A percentile compares a stretch with the other conserved stretches of the same genome.
phyloP scores from a whole-genome alignment of 2,329 filamentous ascomycete genomes.

The Ascochyta lentis region DNA sequence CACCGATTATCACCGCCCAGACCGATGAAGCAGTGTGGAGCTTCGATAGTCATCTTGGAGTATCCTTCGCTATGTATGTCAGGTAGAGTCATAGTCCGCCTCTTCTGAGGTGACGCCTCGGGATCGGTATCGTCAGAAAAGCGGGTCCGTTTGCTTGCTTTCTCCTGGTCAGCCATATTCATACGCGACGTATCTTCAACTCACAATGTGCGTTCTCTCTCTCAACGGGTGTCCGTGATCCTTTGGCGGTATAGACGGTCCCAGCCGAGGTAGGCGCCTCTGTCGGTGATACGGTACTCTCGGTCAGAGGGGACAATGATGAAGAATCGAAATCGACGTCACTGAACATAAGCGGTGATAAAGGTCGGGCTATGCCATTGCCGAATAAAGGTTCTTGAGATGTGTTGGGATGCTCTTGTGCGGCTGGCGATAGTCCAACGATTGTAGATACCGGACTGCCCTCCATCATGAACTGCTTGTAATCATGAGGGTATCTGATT shows the following conservation, averaged over 20 bases:
- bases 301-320: conserved; percentile 15
- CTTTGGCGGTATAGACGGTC: conserved; percentile 10
- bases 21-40: not conserved
- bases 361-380: not conserved
- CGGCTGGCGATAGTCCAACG: not conserved
- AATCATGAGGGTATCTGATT: not conserved
- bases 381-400: not conserved
- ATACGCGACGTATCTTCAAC: not conserved
- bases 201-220: conserved; percentile 9
- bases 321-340: conserved; percentile 22
- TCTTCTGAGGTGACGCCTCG: conserved; percentile 18
- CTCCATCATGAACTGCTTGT: not conserved
- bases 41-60: not conserved
- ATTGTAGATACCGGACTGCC: not conserved
- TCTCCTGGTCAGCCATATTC: not conserved
- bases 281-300: conserved; percentile 13
- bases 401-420: not conserved
- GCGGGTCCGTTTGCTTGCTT: conserved; percentile 21
- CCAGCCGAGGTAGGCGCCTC: conserved; percentile 26
- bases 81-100: conserved; percentile 13
- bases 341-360: conserved; percentile 28
- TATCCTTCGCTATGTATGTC: not conserved
- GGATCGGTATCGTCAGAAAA: not conserved
- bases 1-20: conserved; percentile 15
- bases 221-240: not conserved